Evolutionary conservation across 1,284 basidiomycete species (phyloP).

Genomic region (Limonomyces culmigenus): DNA sequence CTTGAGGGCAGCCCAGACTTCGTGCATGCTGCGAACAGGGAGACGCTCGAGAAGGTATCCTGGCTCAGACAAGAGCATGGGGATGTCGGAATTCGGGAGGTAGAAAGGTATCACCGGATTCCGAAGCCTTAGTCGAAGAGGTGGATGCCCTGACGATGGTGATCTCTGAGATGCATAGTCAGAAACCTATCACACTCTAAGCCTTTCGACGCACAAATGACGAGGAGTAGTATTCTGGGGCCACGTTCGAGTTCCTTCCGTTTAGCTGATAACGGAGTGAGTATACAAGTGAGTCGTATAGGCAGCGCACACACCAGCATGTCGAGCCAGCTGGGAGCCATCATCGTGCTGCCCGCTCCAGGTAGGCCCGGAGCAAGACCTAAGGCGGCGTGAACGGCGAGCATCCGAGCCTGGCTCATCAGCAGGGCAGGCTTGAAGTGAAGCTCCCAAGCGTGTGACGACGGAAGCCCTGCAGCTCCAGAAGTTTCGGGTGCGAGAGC

Average conservation of each 20-base stretch:
- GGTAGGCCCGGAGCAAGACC: constrained; percentile 33
- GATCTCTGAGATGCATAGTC: constrained; percentile 27
- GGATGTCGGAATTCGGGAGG: no score
- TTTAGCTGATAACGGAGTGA: constrained; percentile 21
- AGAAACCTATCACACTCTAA: background rate
- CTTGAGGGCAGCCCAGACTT: constrained; percentile 57
- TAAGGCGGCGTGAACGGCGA: constrained; percentile 44
- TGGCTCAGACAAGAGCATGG: no score
- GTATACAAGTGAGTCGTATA: constrained; percentile 7
- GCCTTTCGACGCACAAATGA: constrained; percentile 20
- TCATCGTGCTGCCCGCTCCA: constrained; percentile 23
- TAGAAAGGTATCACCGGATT: no score
- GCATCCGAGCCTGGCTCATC: constrained; percentile 53
- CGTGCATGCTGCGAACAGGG: constrained; percentile 49
- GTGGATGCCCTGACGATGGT: constrained; percentile 43
- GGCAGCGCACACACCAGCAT: constrained; percentile 29
- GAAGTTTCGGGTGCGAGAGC: constrained; percentile 13
- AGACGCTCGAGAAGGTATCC: constrained; percentile 53
- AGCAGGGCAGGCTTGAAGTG: constrained; percentile 33
- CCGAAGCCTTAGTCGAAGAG: constrained; percentile 44
- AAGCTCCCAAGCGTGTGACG: constrained; percentile 52
- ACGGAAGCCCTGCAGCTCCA: constrained; percentile 29
- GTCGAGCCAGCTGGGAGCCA: constrained; percentile 53
- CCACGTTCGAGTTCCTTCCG: constrained; percentile 15
- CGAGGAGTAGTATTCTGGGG: constrained; percentile 30